phyloP scores from a whole-genome alignment of 176 grass and related monocot genomes.

The Olyra latifolia region DNA sequence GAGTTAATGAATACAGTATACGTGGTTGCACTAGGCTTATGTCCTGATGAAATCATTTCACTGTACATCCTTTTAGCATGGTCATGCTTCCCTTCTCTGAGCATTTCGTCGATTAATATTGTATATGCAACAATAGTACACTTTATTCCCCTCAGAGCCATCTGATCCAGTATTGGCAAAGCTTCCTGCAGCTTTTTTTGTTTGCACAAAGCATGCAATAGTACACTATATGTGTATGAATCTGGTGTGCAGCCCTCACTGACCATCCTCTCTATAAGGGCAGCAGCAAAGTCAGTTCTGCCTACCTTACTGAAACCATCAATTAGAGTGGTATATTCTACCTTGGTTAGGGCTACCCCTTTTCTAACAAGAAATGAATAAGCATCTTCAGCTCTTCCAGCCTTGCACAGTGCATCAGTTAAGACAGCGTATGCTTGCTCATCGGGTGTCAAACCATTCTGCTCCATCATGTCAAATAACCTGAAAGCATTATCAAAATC shows the following conservation, averaged over 20 bases:
- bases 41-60: slow-evolving; percentile 58
- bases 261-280: slow-evolving; percentile 62
- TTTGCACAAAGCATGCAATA: slow-evolving; percentile 81
- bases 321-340: slow-evolving; percentile 71
- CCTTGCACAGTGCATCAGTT: slow-evolving; percentile 68
- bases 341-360: slow-evolving; percentile 49
- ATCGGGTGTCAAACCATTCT: slow-evolving; percentile 61
- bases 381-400: slow-evolving; percentile 69
- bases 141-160: slow-evolving; percentile 53
- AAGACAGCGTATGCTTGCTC: slow-evolving; percentile 52
- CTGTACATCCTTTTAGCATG: slow-evolving; percentile 63
- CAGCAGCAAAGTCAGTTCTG: slow-evolving; percentile 43
- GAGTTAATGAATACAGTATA: slow-evolving; percentile 77
- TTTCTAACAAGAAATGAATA: slow-evolving; percentile 59
- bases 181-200: slow-evolving; percentile 66
- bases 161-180: slow-evolving; percentile 66
- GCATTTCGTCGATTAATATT: slow-evolving; percentile 75
- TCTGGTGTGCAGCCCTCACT: slow-evolving; percentile 57
- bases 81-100: slow-evolving; percentile 66
- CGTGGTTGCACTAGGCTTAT: slow-evolving; percentile 66
- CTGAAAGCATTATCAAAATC: slow-evolving; percentile 67
- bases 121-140: slow-evolving; percentile 73
- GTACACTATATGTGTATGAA: slow-evolving; percentile 67
- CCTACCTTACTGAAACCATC: slow-evolving; percentile 76
- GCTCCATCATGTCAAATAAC: slow-evolving; percentile 81